These are phyloP conservation scores for Cymbidium sinense DNA, from an alignment of 106 monocot genomes.

Conservation along the genomic window DNA sequence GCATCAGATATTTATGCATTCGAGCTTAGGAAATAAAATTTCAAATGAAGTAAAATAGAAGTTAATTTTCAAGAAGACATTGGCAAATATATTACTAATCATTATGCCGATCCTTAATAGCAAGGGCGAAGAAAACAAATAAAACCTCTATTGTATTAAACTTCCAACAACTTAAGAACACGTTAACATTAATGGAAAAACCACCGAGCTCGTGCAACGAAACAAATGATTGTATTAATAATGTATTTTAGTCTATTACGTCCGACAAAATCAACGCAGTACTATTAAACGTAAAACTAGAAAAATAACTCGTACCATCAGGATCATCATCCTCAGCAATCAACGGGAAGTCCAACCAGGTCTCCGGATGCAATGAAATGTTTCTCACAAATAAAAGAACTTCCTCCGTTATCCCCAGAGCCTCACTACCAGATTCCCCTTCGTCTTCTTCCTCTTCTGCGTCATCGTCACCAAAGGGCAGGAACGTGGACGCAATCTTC, in stretches of 20 bases:
- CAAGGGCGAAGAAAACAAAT: not conserved
- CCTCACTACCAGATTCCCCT: conserved; percentile 5
- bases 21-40: not conserved
- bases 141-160: not conserved
- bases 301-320: conserved; percentile 43
- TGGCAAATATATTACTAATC: not conserved
- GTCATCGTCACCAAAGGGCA: conserved; percentile 48
- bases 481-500: conserved; percentile 67
- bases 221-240: too few species aligned
- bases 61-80: not conserved
- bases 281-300: not conserved
- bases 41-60: not conserved
- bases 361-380: conserved; percentile 86
- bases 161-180: not conserved
- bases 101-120: not conserved
- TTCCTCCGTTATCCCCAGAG: conserved; percentile 63
- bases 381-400: conserved; percentile 69
- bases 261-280: not conserved
- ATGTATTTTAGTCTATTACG: not conserved
- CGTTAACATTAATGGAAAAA: not conserved
- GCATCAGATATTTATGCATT: not conserved
- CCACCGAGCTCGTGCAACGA: too few species aligned
- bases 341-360: conserved; percentile 87
- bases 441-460: conserved; percentile 30
- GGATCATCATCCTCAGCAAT: conserved; percentile 34